phyloP scores from a whole-genome alignment of 257 asterid species.

The Scutellaria galericulata region DNA sequence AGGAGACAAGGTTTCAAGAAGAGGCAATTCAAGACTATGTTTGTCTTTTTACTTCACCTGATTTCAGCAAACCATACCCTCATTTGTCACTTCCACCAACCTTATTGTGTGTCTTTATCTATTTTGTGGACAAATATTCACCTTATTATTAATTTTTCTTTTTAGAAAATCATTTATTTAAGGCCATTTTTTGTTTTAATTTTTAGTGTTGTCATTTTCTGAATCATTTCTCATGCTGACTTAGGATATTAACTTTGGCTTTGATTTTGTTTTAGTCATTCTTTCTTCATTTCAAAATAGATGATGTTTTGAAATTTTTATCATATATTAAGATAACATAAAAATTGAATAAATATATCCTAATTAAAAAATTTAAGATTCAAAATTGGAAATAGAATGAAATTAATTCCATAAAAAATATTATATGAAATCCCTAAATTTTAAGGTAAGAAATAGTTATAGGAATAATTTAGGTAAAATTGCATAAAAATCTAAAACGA shows the following conservation, averaged over 20 bases:
- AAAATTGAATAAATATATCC: too few relatives aligned
- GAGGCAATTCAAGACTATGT: conserved; percentile 39
- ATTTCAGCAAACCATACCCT: conserved; percentile 35
- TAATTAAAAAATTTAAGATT: too few relatives aligned
- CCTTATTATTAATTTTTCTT: neutral
- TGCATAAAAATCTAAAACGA: too few relatives aligned
- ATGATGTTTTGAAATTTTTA: too few relatives aligned
- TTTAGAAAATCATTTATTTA: neutral
- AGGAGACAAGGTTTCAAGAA: conserved; percentile 34
- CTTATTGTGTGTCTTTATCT: conserved; percentile 33
- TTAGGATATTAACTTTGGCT: conserved; percentile 1
- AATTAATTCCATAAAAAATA: too few relatives aligned
- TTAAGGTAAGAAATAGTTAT: too few relatives aligned
- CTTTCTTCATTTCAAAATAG: too few relatives aligned
- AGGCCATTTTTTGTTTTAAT: conserved; percentile 3
- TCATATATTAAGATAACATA: too few relatives aligned
- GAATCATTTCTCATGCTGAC: conserved; percentile 36
- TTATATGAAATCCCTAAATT: too few relatives aligned
- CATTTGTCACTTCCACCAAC: conserved; percentile 46
- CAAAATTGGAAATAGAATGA: too few relatives aligned
- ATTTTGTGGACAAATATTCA: conserved; percentile 19
- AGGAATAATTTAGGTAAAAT: too few relatives aligned
- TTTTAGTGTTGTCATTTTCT: conserved; percentile 35
- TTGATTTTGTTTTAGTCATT: neutral
- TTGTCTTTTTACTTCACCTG: conserved; percentile 33